Evolutionary conservation across 768 basidiomycete species (phyloP).

Genomic region (Coprinellus aureogranulatus): DNA sequence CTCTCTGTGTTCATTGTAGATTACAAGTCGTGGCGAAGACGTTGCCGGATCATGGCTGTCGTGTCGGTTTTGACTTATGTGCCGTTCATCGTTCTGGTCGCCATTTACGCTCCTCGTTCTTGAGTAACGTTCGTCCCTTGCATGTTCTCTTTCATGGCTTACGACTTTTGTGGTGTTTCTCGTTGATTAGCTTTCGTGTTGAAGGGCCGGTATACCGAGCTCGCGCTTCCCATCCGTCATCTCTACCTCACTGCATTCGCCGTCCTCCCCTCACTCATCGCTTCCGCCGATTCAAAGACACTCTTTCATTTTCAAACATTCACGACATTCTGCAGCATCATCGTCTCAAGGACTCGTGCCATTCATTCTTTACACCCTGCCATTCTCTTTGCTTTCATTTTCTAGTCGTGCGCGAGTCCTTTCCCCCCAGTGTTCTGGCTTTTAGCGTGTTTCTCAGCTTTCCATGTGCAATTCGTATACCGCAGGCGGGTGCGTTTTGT

Average conservation of each 20-base stretch:
- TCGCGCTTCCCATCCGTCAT: background rate
- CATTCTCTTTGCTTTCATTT: background rate
- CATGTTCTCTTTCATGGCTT: background rate
- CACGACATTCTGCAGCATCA: no score
- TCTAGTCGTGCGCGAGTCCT: background rate
- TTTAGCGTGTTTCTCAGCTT: background rate
- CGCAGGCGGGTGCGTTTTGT: background rate
- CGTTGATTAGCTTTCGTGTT: constrained; percentile 2
- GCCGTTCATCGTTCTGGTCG: constrained; percentile 73
- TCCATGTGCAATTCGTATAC: background rate
- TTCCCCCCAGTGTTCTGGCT: background rate
- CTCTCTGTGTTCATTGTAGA: no score
- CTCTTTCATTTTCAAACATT: background rate
- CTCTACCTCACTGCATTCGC: background rate
- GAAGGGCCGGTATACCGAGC: no score
- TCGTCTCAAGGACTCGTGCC: constrained; percentile 20
- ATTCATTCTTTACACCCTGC: constrained; percentile 14
- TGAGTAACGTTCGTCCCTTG: background rate
- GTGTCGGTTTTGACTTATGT: constrained; percentile 73
- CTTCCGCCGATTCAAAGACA: background rate
- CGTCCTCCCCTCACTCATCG: background rate
- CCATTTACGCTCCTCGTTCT: constrained; percentile 48
- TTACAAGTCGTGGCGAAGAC: constrained; percentile 68
- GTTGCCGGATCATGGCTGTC: constrained; percentile 70
- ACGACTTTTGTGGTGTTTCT: background rate